phyloP scores from a whole-genome alignment of 345 rosid species.

The Microthlaspi erraticum region DNA sequence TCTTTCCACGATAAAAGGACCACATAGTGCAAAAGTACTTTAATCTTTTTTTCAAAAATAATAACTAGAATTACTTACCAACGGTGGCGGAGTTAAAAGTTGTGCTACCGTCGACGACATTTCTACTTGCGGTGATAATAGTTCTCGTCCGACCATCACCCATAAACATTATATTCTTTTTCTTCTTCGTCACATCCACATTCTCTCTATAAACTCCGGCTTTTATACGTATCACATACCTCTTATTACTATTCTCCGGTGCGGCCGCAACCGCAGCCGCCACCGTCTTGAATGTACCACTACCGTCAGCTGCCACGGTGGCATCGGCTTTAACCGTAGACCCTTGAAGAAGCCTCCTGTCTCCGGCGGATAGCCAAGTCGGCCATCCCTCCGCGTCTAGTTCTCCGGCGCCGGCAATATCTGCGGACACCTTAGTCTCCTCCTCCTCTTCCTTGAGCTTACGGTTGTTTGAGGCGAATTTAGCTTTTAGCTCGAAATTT shows the following conservation, averaged over 20 bases:
- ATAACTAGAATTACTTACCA: slow-evolving; percentile 51
- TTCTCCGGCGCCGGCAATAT: slow-evolving; percentile 32
- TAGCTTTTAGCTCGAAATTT: slow-evolving; percentile 41
- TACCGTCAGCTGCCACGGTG: slow-evolving; percentile 86
- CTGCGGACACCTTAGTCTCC: slow-evolving; percentile 24
- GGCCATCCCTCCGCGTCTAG: slow-evolving; percentile 61
- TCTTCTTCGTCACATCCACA: slow-evolving; percentile 68
- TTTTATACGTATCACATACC: slow-evolving; percentile 74
- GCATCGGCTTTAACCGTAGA: slow-evolving; percentile 60
- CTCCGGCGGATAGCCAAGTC: slow-evolving; percentile 76
- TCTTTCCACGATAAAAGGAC: slow-evolving; percentile 24
- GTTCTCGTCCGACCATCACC: slow-evolving; percentile 83
- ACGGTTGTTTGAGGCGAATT: slow-evolving; percentile 40
- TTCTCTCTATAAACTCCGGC: slow-evolving; percentile 85
- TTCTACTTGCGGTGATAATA: slow-evolving; percentile 72
- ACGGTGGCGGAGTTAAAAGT: slow-evolving; percentile 90
- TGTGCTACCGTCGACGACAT: slow-evolving; percentile 87
- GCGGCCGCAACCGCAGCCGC: slow-evolving; percentile 74
- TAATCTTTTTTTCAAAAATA: not conserved
- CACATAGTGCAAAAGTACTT: slow-evolving; percentile 16
- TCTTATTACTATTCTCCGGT: slow-evolving; percentile 60
- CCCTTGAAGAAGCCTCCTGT: slow-evolving; percentile 73
- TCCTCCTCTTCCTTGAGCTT: slow-evolving; percentile 54
- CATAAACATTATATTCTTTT: slow-evolving; percentile 76
- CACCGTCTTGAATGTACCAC: slow-evolving; percentile 67